Base-by-base conservation (phyloP, 768 basidiomycete species). In the Scleroderma bovista region DNA sequence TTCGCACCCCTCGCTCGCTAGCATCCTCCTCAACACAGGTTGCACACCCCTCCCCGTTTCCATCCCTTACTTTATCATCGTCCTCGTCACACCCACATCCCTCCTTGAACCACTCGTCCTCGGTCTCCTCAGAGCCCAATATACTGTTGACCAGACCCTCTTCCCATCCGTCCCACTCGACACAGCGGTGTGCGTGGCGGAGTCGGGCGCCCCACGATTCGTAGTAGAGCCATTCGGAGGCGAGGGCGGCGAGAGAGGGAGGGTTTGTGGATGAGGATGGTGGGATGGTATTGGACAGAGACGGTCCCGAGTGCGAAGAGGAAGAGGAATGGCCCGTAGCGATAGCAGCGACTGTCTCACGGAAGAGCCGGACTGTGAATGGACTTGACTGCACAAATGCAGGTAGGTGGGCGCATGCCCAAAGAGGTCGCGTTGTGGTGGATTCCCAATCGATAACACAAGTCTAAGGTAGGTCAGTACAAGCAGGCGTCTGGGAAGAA, bases 131-230 rank as follows among this genome's bases (percentile, higher is more conserved):
- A 0, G 81, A 77, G 1, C 87, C 88, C 17, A 92, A 72, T 29
- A 90, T 87, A 50, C 80, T 82, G 6, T 82, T 80, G 1, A 86
- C 78, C 16, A 93, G 72, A 0, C 88, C 88, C 61, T 92, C 89
- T 60, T 93, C 89, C 89, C 90, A 93, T 2, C 89, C 90, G 57
- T 92, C 89, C 89, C 89, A 92, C 61, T 93, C 89, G 32, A 76
- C 79, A 56, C 83, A 88, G 23, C 88, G 81, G 64, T 93, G 89
- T 3, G 85, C 87, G 68, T 84, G 75, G 41, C 90, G 80, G 45
- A 89, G 69, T 3, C 81, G 77, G 39, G 76, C 73, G 4, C 90
- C 86, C 15, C 76, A 60, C 3, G 76, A 69, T 62, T 92, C 88
- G 57, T 84, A 80, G 56, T 82, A 77, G 3, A 90, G 73, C 89